Evolutionary conservation across 768 basidiomycete species (phyloP).

Genomic region (Lentinula sp.): DNA sequence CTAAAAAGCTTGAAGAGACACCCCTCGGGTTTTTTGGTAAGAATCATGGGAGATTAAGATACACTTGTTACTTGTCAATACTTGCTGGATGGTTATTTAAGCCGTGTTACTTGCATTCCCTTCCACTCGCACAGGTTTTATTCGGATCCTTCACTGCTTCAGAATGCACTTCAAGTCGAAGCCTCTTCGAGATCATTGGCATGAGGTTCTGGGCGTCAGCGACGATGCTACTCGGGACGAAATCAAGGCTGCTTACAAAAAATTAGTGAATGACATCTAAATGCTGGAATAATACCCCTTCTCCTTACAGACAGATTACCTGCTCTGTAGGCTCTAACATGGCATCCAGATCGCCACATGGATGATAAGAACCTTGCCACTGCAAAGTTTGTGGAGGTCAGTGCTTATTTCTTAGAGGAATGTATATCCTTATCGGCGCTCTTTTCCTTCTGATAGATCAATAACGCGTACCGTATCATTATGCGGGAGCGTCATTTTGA

Average conservation of each 20-base stretch:
- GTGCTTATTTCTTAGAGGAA: constrained; percentile 9
- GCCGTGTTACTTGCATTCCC: neutral
- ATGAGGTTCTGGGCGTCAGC: constrained; percentile 41
- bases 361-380: constrained; percentile 46
- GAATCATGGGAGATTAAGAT: neutral
- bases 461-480: constrained; percentile 50
- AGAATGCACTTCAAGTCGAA: constrained; percentile 5
- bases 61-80: neutral
- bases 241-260: constrained; percentile 58
- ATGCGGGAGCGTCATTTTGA: constrained; percentile 30
- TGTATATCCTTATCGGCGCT: constrained; percentile 3
- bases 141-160: neutral
- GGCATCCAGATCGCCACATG: constrained; percentile 63
- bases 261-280: constrained; percentile 36
- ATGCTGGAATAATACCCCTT: constrained; percentile 14
- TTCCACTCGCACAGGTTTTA: constrained; percentile 3
- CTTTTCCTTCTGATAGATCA: constrained; percentile 31
- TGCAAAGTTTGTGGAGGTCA: constrained; percentile 54
- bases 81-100: neutral
- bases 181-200: constrained; percentile 4
- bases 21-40: neutral
- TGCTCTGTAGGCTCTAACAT: constrained; percentile 45
- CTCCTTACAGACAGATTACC: constrained; percentile 12
- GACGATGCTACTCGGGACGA: constrained; percentile 42
- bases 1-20: neutral